Conservation (phyloP, 1,284 basidiomycete species). For the Albatrellus sp. region DNA sequence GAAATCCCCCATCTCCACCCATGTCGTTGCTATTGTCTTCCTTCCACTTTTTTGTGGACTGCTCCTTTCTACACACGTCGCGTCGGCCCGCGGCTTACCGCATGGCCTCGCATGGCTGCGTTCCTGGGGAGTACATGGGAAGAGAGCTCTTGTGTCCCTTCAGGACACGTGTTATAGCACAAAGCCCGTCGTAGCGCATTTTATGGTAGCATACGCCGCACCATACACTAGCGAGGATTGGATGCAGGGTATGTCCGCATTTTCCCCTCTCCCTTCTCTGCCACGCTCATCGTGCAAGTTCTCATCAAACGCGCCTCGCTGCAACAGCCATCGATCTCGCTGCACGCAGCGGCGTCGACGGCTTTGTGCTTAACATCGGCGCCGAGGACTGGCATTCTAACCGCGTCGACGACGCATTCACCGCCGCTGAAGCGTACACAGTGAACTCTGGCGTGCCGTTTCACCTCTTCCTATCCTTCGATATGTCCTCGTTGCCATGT, state of each 20-base stretch:
- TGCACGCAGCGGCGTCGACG: conserved; percentile 25
- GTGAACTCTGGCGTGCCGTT: conserved; percentile 19
- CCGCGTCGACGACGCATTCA: conserved; percentile 34
- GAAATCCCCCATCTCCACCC: too few species aligned
- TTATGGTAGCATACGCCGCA: conserved; percentile 30
- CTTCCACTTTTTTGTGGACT: too few species aligned
- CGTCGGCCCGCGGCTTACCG: not conserved
- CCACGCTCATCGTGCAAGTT: not conserved
- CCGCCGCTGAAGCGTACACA: conserved; percentile 11
- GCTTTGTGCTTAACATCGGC: conserved; percentile 33
- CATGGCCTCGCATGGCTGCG: too few species aligned
- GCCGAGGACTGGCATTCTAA: conserved; percentile 34
- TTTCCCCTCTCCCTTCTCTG: not conserved
- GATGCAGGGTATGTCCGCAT: conserved; percentile 19
- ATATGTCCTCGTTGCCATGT: conserved; percentile 37
- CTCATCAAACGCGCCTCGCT: not conserved
- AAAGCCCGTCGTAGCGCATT: conserved; percentile 19
- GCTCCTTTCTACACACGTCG: not conserved
- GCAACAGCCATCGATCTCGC: conserved; percentile 26
- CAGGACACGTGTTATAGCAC: not conserved
- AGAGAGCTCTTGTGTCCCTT: not conserved
- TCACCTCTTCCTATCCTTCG: conserved; percentile 47
- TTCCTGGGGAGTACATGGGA: too few species aligned
- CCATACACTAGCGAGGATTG: conserved; percentile 24
- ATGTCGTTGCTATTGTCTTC: not conserved